Base-by-base conservation (phyloP, 176 grass and related monocot species). In the Musa beccarii region DNA sequence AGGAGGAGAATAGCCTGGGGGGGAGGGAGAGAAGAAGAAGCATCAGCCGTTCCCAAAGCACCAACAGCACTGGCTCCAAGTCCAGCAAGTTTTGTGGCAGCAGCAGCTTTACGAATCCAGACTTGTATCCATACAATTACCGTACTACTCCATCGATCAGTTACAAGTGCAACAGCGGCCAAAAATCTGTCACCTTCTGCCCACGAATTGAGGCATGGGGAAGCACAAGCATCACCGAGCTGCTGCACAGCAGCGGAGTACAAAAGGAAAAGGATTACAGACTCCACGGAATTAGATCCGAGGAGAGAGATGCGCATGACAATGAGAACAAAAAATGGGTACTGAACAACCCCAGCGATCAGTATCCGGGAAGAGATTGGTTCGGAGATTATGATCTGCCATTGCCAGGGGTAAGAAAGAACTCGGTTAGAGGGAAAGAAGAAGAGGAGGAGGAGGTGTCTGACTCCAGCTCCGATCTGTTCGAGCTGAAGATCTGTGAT, bases 51-150 rank as follows among this genome's bases (percentile, higher is more conserved):
- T 43, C 34, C 34, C 34, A 43, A 6, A 68, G 66, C 24, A 68
- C 6, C 25, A 68, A 68, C 23, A 28, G 11, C 10, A 5, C 25
- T 29, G 68, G 43, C 19, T n/a, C 68, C 43, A 70, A 70, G 21
- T 51, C 68, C 68, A 70, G 43, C 34, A 51, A 70, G n/a, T 70
- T 70, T 1, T 70, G 68, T 10, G 68, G 68, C 34, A 70, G 43
- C 68, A 70, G 68, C 68, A 70, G 68, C 68, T 70, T 51, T 11
- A n/a, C 34, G 1, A 70, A 17, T 9, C 68, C 68, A 5, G 14
- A 49, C 34, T 19, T 20, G 43, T 16, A 70, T 23, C 63, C 63
- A 12, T 26, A 66, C 63, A 9, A 43, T 43, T 43, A 43, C 34
- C 34, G 34, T 43, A 43, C 34, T 43, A 43, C 34, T 43, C 3